These are phyloP conservation scores for Paecilomyces sp. DNA, from an alignment of 2,329 filamentous ascomycete genomes.

Conservation along the genomic window DNA sequence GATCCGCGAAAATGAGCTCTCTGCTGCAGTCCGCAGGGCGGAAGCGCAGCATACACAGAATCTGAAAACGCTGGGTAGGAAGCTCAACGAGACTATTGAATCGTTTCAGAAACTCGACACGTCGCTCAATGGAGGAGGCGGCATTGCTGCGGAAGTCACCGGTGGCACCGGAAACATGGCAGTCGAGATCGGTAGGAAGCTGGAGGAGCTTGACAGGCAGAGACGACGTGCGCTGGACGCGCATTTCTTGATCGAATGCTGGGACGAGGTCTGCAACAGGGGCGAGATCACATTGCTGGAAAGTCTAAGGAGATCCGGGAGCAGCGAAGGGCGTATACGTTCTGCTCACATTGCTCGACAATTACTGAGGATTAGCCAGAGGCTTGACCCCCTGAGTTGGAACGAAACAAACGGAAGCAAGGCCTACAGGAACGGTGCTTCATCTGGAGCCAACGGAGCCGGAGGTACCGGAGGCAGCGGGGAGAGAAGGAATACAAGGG, in stretches of 20 bases:
- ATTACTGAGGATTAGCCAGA: slow-evolving; percentile 85
- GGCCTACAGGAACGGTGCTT: slow-evolving; percentile 26
- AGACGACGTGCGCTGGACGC: slow-evolving; percentile 83
- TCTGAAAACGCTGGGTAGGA: slow-evolving; percentile 75
- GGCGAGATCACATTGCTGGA: slow-evolving; percentile 83
- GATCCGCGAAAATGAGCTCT: slow-evolving; percentile 81
- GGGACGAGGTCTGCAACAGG: slow-evolving; percentile 87
- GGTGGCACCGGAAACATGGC: slow-evolving; percentile 72
- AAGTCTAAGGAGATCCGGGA: slow-evolving; percentile 76
- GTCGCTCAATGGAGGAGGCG: slow-evolving; percentile 60
- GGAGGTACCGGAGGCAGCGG: slow-evolving; percentile 43
- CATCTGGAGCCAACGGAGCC: slow-evolving; percentile 39
- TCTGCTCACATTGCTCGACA: slow-evolving; percentile 92
- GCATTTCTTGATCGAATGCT: slow-evolving; percentile 92
- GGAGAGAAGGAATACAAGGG: slow-evolving; percentile 59
- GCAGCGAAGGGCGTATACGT: slow-evolving; percentile 84
- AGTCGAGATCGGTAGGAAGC: slow-evolving; percentile 85
- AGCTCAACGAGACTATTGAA: slow-evolving; percentile 85
- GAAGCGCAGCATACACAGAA: slow-evolving; percentile 90
- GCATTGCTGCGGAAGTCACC: slow-evolving; percentile 18
- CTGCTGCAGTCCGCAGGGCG: slow-evolving; percentile 81
- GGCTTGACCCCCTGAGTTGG: slow-evolving; percentile 74
- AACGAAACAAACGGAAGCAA: slow-evolving; percentile 47
- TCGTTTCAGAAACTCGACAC: slow-evolving; percentile 87
- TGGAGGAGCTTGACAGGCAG: slow-evolving; percentile 93